Percentiles rank a stretch among this genome's conserved stretches.
Conservation (phyloP, 495 filamentous ascomycete genomes). For the Monascus purpureus region DNA sequence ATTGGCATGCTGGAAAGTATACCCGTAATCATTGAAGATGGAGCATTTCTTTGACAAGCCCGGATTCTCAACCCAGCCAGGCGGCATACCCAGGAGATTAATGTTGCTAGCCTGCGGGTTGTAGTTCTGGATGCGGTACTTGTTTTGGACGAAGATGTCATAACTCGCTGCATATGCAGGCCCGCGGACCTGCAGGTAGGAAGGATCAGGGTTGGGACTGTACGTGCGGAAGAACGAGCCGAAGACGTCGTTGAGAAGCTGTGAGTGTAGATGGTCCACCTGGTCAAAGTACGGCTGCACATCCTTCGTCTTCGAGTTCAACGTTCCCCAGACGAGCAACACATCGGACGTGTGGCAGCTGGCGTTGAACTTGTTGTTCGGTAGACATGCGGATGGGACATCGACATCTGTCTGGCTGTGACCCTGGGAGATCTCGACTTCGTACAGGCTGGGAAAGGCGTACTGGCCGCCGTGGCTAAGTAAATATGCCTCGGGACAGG, state of each 20-base stretch:
- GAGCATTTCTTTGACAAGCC: slow-evolving; percentile 8
- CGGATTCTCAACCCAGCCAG: slow-evolving; percentile 4
- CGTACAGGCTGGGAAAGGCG: slow-evolving; percentile 12
- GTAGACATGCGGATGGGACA: slow-evolving; percentile 14
- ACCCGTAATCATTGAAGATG: slow-evolving; percentile 15
- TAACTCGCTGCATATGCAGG: slow-evolving; percentile 12
- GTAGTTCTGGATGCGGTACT: slow-evolving; percentile 6
- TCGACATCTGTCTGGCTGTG: slow-evolving; percentile 10
- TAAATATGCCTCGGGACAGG: slow-evolving; percentile 14
- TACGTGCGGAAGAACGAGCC: slow-evolving; percentile 11
- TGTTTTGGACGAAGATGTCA: neutral
- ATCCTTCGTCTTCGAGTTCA: slow-evolving; percentile 16
- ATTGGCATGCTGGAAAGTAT: slow-evolving; percentile 16
- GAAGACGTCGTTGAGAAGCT: slow-evolving; percentile 17
- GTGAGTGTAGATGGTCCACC: slow-evolving; percentile 11
- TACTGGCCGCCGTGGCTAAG: slow-evolving; percentile 4
- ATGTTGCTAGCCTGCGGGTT: slow-evolving; percentile 2
- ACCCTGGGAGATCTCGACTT: slow-evolving; percentile 11
- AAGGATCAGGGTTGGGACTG: slow-evolving; percentile 12
- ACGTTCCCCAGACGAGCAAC: slow-evolving; percentile 16
- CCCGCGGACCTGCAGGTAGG: slow-evolving; percentile 6
- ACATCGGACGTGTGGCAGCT: slow-evolving; percentile 18
- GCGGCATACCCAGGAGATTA: slow-evolving; percentile 9
- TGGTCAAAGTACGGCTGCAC: slow-evolving; percentile 13
- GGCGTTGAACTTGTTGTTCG: slow-evolving; percentile 15